A percentile compares a stretch with the other conserved stretches of the same genome.
Evolutionary conservation across 345 rosid species (phyloP).

Genomic region (Cardamine resedifolia): DNA sequence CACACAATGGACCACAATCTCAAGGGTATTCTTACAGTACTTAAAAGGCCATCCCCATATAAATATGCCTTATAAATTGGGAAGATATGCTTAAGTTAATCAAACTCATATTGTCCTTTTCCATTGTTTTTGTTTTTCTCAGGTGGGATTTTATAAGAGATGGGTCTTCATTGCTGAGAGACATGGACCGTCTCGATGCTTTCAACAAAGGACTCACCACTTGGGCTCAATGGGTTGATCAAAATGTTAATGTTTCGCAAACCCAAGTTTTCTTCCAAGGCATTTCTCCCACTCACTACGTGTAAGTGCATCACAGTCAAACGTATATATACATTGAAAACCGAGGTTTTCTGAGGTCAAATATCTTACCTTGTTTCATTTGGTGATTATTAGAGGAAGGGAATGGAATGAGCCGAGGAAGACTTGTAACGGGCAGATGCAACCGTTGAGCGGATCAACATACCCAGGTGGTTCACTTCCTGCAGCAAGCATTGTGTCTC

Average conservation of each 20-base stretch:
- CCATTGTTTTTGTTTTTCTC: neutral
- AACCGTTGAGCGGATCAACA: constrained; percentile 64
- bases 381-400: constrained; percentile 49
- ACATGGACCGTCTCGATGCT: constrained; percentile 83
- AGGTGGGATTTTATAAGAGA: constrained; percentile 86
- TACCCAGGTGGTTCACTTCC: constrained; percentile 80
- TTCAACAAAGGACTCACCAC: constrained; percentile 68
- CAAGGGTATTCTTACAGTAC: constrained; percentile 43
- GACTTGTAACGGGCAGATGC: constrained; percentile 61
- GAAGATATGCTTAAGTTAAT: constrained; percentile 12
- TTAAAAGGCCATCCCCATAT: neutral
- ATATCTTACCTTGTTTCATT: neutral
- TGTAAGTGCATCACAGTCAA: constrained; percentile 52
- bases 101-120: neutral
- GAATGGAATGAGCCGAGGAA: constrained; percentile 76
- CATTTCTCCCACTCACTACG: constrained; percentile 89
- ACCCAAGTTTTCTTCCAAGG: constrained; percentile 92
- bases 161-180: constrained; percentile 47
- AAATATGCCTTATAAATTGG: constrained; percentile 6
- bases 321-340: neutral
- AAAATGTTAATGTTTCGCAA: constrained; percentile 54
- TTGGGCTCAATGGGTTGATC: constrained; percentile 86
- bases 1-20: constrained; percentile 59
- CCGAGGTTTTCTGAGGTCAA: neutral
- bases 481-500: constrained; percentile 51